These are phyloP conservation scores for Macrophomina pseudophaseolina DNA, from an alignment of 2,329 filamentous ascomycete genomes.

Conservation along the genomic window DNA sequence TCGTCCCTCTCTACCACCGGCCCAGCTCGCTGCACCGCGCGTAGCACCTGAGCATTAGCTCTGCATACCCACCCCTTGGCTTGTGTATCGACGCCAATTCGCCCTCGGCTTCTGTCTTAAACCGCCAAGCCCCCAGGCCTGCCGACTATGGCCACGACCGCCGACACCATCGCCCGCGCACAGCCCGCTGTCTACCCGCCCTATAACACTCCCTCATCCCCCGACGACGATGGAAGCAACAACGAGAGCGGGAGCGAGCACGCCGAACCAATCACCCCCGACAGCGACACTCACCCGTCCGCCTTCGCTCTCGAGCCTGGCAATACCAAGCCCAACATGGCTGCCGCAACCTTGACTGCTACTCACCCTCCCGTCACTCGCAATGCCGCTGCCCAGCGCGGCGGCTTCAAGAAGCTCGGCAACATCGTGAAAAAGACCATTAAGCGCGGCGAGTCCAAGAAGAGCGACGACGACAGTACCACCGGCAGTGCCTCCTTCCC, in stretches of 20 bases:
- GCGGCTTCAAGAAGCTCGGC: slow-evolving; percentile 30
- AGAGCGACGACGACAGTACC: background rate
- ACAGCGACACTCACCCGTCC: slow-evolving; percentile 35
- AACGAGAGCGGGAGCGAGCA: slow-evolving; percentile 44
- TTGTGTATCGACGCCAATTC: background rate
- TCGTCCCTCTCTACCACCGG: background rate
- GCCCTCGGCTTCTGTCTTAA: background rate
- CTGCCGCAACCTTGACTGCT: slow-evolving; percentile 21
- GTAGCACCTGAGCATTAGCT: background rate
- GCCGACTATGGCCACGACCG: background rate
- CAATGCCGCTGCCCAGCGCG: slow-evolving; percentile 2
- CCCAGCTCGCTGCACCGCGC: slow-evolving; percentile 1
- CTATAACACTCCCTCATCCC: slow-evolving; percentile 33
- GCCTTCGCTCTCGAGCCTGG: background rate
- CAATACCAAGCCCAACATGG: slow-evolving; percentile 34
- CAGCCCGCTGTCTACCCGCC: background rate
- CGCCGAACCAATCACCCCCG: slow-evolving; percentile 47
- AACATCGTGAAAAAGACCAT: slow-evolving; percentile 42
- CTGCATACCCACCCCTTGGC: background rate
- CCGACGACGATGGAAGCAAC: slow-evolving; percentile 47
- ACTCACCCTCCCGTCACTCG: slow-evolving; percentile 3
- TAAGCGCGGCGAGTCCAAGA: slow-evolving; percentile 31
- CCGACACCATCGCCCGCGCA: background rate
- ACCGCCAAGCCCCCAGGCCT: slow-evolving; percentile 14
- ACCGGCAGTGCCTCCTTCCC: background rate